These are phyloP conservation scores for Lactarius sp. DNA, from an alignment of 768 basidiomycete genomes.

Conservation along the genomic window DNA sequence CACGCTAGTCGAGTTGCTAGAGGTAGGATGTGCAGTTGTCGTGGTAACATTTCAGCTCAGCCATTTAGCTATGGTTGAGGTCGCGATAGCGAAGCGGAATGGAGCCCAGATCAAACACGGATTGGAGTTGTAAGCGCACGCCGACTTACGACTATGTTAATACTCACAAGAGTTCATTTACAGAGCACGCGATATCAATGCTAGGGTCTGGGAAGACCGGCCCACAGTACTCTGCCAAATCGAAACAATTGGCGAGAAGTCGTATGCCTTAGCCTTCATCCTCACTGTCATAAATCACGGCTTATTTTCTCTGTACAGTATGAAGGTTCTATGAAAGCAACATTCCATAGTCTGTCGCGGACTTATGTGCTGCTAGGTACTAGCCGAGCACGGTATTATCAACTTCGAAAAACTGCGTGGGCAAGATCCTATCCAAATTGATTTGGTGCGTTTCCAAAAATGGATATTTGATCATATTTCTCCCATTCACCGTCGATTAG, in stretches of 20 bases:
- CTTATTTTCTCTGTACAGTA: constrained; percentile 13
- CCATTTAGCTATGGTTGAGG: constrained; percentile 65
- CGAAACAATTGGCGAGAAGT: constrained; percentile 88
- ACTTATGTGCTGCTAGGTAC: constrained; percentile 42
- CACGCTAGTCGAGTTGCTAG: constrained; percentile 70
- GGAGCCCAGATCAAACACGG: constrained; percentile 69
- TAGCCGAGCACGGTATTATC: constrained; percentile 68
- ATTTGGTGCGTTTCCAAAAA: constrained; percentile 42
- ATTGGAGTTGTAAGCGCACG: constrained; percentile 61
- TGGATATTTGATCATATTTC: no score
- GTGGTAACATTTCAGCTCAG: background rate
- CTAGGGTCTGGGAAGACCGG: constrained; percentile 90
- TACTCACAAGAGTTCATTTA: background rate
- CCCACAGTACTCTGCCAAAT: constrained; percentile 83
- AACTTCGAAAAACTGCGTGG: constrained; percentile 52
- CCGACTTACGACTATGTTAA: background rate
- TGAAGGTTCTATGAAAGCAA: constrained; percentile 28
- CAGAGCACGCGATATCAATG: constrained; percentile 71
- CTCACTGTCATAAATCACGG: background rate
- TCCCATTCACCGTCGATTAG: constrained; percentile 14
- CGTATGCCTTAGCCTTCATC: constrained; percentile 46
- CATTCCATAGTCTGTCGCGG: constrained; percentile 18
- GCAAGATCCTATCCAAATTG: constrained; percentile 57
- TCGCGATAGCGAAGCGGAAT: constrained; percentile 57
- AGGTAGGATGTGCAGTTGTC: constrained; percentile 41